Evolutionary conservation across 441 rosid genomes (phyloP).

Genomic region (Arabidopsis lyrata): DNA sequence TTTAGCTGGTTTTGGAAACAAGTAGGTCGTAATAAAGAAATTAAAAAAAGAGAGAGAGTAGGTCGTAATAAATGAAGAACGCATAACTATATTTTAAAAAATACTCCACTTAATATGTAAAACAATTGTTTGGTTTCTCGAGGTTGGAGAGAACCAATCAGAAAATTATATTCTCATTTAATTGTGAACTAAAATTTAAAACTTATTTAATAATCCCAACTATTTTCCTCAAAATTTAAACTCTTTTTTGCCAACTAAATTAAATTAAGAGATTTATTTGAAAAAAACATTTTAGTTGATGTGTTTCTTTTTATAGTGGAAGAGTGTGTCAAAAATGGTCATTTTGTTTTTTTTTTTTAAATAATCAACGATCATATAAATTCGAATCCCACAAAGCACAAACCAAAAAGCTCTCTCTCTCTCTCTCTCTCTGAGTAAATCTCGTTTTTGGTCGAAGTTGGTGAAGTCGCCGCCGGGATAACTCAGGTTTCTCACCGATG

Average conservation of each 20-base stretch:
- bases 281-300: neutral
- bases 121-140: too few species aligned
- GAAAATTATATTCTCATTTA: too few species aligned
- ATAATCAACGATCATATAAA: constrained; percentile 33
- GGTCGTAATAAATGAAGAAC: neutral
- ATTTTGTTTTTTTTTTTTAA: constrained; percentile 7
- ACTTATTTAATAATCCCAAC: too few species aligned
- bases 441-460: constrained; percentile 41
- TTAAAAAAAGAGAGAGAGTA: neutral
- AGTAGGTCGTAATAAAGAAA: neutral
- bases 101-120: too few species aligned
- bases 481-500: constrained; percentile 25
- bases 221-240: too few species aligned
- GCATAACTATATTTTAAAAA: neutral
- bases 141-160: neutral
- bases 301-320: constrained; percentile 11
- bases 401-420: constrained; percentile 10
- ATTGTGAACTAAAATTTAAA: too few species aligned
- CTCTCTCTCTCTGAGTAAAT: constrained; percentile 23
- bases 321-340: constrained; percentile 2
- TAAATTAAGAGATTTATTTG: too few species aligned
- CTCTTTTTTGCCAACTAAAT: too few species aligned
- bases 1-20: neutral
- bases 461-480: constrained; percentile 40
- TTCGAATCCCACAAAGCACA: constrained; percentile 10